Base-by-base conservation (phyloP, 345 rosid genomes). In the Moricandia arvensis region DNA sequence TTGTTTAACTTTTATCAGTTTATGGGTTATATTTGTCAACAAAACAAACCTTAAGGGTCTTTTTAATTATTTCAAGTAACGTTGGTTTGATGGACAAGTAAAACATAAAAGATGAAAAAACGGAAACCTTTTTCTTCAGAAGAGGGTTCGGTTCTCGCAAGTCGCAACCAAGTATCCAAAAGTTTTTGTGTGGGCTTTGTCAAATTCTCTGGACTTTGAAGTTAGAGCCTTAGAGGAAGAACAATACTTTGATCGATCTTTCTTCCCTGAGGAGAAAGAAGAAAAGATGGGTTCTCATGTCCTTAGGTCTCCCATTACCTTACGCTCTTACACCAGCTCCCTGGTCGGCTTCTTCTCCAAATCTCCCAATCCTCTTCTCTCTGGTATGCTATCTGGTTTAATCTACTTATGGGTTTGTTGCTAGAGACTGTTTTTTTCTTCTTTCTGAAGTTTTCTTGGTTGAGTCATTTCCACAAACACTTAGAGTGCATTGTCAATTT, bases 211-310 rank as follows among this genome's bases (percentile, higher is more conserved):
- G 21, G 8, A 16, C 8, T 49, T 49, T 45, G 51, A 43, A 43
- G 54, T 15, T 47, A 47, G 54, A 47, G 21, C n/a, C n/a, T n/a
- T n/a, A n/a, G n/a, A n/a, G n/a, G 54, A 47, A 47, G 54, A 49
- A 15, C 55, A 49, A 49, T 49, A 49, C 55, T 49, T 16, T 49
- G 8, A 6, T 49, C 24, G 57, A 49, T 49, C 57, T 49, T 49
- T 49, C 21, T 49, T 43, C 24, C 55, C 24, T 24, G 7, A 49
- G 55, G 24, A 45, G 17, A 6, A 45, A 45, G 8, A 45, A n/a
- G n/a, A n/a, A 43, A n/a, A n/a, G 5, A 87, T 90, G 91, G 89
- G 82, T 27, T 31, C 76, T 66, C 86, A 71, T 60, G 71, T 73
- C 63, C 82, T 85, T 49, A 85, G 69, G 81, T 80, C 82, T 66